Evolutionary conservation across 2,329 filamentous ascomycete species (phyloP).

Genomic region (Cordyceps militaris): DNA sequence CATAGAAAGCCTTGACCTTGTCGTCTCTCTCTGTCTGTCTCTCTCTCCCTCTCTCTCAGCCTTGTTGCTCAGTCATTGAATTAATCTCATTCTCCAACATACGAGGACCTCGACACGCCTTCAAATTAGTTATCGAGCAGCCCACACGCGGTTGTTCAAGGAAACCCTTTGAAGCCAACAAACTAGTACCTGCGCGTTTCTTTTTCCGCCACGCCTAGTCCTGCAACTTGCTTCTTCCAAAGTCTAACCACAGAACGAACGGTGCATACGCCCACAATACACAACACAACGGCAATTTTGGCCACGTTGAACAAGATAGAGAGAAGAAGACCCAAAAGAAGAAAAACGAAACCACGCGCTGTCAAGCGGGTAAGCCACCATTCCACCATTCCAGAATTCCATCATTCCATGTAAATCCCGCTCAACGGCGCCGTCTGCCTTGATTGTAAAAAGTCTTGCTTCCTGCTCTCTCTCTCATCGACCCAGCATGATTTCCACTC

Average conservation of each 20-base stretch:
- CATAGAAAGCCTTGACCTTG: background rate
- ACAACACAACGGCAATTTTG: background rate
- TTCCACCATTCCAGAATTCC: too few relatives aligned
- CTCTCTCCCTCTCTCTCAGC: background rate
- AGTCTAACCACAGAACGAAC: background rate
- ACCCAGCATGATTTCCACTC: slow-evolving; percentile 12
- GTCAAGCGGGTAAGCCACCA: background rate
- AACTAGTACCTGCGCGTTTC: background rate
- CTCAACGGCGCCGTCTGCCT: background rate
- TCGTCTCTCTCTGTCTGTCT: background rate
- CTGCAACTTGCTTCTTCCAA: slow-evolving; percentile 3
- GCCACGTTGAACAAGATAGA: background rate
- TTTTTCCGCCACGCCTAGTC: slow-evolving; percentile 1
- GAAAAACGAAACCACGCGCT: background rate
- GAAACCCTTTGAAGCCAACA: background rate
- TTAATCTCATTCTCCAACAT: background rate
- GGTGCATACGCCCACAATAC: too few relatives aligned
- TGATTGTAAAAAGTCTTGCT: slow-evolving; percentile 4
- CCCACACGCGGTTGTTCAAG: background rate
- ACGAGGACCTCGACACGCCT: background rate
- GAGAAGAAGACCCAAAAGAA: background rate
- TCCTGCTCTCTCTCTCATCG: slow-evolving; percentile 1
- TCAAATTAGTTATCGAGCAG: background rate
- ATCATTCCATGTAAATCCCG: background rate
- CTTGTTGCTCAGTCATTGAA: background rate